Percentiles rank a stretch among this genome's conserved stretches.
phyloP scores from a whole-genome alignment of 805 yeast genomes.

The Metschnikowia gruessii region DNA sequence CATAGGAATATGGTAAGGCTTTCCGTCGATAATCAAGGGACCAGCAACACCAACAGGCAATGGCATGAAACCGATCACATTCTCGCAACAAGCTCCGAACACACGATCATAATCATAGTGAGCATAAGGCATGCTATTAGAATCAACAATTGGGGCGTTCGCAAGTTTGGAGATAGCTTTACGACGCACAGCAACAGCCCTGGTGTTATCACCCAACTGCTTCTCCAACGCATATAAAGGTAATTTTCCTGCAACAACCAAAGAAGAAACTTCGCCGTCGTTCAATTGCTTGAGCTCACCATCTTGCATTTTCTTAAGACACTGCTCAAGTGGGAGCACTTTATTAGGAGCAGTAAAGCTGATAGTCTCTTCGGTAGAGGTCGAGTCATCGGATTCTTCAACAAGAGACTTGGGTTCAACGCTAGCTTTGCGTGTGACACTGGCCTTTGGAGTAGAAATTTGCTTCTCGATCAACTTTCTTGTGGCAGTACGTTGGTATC shows the following conservation, averaged over 20 bases:
- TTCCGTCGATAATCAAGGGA: constrained; percentile 87
- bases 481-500: constrained; percentile 52
- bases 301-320: constrained; percentile 57
- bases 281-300: constrained; percentile 66
- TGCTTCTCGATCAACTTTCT: constrained; percentile 40
- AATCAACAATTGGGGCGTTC: constrained; percentile 72
- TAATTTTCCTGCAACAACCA: constrained; percentile 72
- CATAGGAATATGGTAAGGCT: constrained; percentile 90
- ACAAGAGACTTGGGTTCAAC: constrained; percentile 3
- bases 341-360: constrained; percentile 24
- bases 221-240: constrained; percentile 95
- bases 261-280: constrained; percentile 69
- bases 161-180: constrained; percentile 84
- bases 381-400: constrained; percentile 17
- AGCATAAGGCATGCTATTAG: constrained; percentile 71
- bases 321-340: constrained; percentile 58
- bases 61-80: constrained; percentile 95
- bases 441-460: constrained; percentile 28
- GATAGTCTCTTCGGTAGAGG: constrained; percentile 25
- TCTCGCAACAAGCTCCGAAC: constrained; percentile 98
- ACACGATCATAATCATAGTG: constrained; percentile 93
- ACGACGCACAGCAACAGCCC: constrained; percentile 94
- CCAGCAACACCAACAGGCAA: constrained; percentile 98
- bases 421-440: constrained; percentile 2
- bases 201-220: constrained; percentile 78